Conservation (phyloP, 2,329 filamentous ascomycete genomes). For the Dactylellina haptotyla region DNA sequence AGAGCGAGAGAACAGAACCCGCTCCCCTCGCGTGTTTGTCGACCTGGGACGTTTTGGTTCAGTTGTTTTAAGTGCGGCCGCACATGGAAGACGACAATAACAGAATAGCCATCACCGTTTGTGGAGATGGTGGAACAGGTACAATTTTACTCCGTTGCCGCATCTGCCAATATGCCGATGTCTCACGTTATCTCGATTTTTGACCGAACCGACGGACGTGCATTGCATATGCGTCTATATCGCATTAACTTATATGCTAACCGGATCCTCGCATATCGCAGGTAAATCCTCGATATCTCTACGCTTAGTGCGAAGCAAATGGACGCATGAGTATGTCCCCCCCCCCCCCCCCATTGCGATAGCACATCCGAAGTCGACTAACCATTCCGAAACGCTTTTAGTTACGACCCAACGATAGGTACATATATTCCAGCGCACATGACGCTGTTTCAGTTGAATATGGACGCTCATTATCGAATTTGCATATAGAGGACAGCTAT, state of each 20-base stretch:
- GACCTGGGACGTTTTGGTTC: not conserved
- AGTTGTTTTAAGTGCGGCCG: slow-evolving; percentile 20
- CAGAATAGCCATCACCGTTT: slow-evolving; percentile 74
- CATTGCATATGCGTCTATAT: slow-evolving; percentile 5
- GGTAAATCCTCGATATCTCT: slow-evolving; percentile 87
- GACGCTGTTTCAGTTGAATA: not conserved
- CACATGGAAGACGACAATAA: slow-evolving; percentile 64
- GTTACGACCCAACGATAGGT: slow-evolving; percentile 52
- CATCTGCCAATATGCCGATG: slow-evolving; percentile 35
- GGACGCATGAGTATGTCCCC: slow-evolving; percentile 86
- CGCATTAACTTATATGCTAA: slow-evolving; percentile 13
- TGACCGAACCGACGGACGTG: slow-evolving; percentile 10
- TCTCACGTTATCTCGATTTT: slow-evolving; percentile 31
- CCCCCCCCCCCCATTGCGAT: slow-evolving; percentile 67
- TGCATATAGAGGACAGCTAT: slow-evolving; percentile 79
- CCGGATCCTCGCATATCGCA: slow-evolving; percentile 55
- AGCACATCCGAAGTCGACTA: not conserved
- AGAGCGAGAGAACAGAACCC: not conserved
- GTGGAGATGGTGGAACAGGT: slow-evolving; percentile 78
- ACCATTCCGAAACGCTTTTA: not conserved
- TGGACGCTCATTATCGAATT: slow-evolving; percentile 14
- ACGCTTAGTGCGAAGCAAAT: slow-evolving; percentile 81
- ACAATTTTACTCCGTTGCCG: slow-evolving; percentile 54
- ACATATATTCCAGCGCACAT: not conserved
- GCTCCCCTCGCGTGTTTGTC: slow-evolving; percentile 15